phyloP scores from a whole-genome alignment of 2,329 filamentous ascomycete genomes.

The Microcera coccophila region DNA sequence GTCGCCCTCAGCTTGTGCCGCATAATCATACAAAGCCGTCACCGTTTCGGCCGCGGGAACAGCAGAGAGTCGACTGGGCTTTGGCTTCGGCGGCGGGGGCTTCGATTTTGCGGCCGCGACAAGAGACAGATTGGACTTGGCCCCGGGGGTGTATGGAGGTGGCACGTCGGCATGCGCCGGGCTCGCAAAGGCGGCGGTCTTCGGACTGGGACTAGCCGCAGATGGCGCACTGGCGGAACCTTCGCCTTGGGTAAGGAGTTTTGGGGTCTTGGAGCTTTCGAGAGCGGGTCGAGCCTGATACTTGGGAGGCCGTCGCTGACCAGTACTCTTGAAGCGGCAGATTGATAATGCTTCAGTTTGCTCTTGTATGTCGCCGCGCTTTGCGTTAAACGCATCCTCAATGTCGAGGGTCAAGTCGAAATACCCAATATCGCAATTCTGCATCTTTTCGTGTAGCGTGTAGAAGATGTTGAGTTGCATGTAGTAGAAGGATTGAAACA shows the following conservation, averaged over 20 bases:
- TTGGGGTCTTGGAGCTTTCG: constrained; percentile 46
- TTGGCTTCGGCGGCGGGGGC: constrained; percentile 61
- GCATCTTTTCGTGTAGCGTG: constrained; percentile 97
- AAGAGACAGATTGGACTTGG: constrained; percentile 41
- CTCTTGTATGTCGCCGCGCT: constrained; percentile 84
- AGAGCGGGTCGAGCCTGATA: constrained; percentile 55
- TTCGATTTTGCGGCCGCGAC: constrained; percentile 59
- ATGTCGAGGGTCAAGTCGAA: constrained; percentile 90
- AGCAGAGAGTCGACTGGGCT: constrained; percentile 66
- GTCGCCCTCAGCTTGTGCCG: constrained; percentile 91
- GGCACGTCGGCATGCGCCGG: constrained; percentile 54
- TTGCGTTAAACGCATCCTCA: constrained; percentile 83
- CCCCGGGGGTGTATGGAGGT: constrained; percentile 64
- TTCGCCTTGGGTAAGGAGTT: constrained; percentile 50
- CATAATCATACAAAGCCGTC: constrained; percentile 92
- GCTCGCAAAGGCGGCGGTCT: constrained; percentile 33
- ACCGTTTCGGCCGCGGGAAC: constrained; percentile 68
- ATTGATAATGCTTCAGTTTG: constrained; percentile 80
- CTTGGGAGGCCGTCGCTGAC: constrained; percentile 58
- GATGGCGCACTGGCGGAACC: constrained; percentile 18
- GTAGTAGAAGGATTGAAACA: constrained; percentile 99
- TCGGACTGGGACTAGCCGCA: constrained; percentile 24
- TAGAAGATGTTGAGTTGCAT: constrained; percentile 99
- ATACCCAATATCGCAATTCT: constrained; percentile 93
- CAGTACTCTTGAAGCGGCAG: constrained; percentile 86